Percentiles rank a stretch among this genome's conserved stretches.
phyloP scores from a whole-genome alignment of 148 eudicot species.

The Linanthus parryae region DNA sequence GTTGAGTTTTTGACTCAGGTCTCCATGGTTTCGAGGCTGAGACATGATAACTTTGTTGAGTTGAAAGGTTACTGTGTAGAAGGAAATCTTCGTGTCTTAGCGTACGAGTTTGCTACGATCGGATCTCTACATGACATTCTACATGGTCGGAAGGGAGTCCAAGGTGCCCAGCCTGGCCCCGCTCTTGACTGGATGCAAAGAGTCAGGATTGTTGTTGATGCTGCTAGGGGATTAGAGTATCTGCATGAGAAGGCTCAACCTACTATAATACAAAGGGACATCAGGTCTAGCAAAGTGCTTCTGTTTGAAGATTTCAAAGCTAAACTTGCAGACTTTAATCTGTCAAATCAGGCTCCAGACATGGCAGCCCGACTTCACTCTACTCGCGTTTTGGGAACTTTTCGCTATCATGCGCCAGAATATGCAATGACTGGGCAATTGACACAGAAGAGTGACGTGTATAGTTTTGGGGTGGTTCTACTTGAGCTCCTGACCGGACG shows the following conservation, averaged over 20 bases:
- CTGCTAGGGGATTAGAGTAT: constrained; percentile 85
- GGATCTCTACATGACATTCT: constrained; percentile 82
- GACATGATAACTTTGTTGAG: constrained; percentile 79
- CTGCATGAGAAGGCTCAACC: constrained; percentile 83
- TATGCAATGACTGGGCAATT: constrained; percentile 94
- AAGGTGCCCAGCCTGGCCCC: constrained; percentile 95
- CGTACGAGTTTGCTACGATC: constrained; percentile 83
- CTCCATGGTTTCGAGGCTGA: constrained; percentile 72
- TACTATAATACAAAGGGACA: constrained; percentile 61
- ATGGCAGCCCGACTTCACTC: constrained; percentile 95
- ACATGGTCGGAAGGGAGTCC: constrained; percentile 90
- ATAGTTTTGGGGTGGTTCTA: constrained; percentile 84
- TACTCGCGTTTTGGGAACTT: constrained; percentile 81
- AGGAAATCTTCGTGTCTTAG: constrained; percentile 55
- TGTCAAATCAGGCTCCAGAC: constrained; percentile 84
- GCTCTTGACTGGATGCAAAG: constrained; percentile 73
- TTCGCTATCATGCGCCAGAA: constrained; percentile 95
- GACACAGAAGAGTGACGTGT: constrained; percentile 84
- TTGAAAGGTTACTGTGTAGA: constrained; percentile 79
- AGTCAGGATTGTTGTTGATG: constrained; percentile 75
- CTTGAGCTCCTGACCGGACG: constrained; percentile 87
- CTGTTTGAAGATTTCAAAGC: constrained; percentile 75
- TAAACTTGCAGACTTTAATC: constrained; percentile 80
- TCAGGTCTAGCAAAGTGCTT: constrained; percentile 83
- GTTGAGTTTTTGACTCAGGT: constrained; percentile 64